Base-by-base conservation (phyloP, 225 moss, liverwort and hornwort genomes). In the Antitrichia curtipendula region DNA sequence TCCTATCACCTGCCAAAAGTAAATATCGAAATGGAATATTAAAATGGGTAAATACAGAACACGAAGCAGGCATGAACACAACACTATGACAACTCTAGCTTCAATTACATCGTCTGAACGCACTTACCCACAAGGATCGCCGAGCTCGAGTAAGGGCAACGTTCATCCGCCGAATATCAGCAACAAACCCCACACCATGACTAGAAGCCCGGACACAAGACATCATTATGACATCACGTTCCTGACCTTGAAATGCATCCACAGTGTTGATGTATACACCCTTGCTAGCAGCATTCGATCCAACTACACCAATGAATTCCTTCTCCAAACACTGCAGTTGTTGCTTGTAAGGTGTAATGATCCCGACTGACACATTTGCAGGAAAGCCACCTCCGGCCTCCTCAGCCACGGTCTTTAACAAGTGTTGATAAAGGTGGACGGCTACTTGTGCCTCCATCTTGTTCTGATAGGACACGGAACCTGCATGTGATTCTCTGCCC, bases 211-310 rank as follows among this genome's bases (percentile, higher is more conserved):
- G 93, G 50, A 99, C 99, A 88, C 99, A 99, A 58, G 99, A 99
- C 99, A 99, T 99, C 91, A 99, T 95, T 58, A 99, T 99, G n/a
- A 99, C 96, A 68, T 99, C 99, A 47, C 99, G 95, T 90, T 99
- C 99, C 75, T 99, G 99, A 21, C 99, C 99, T 92, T 99, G 99
- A 84, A 99, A 99, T 47, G 99, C 97, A 93, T 99, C 99, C 73
- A 99, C 99, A 23, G 99, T 99, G 74, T 99, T 99, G 49, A 99
- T 97, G 83, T 99, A 97, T 27, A 99, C 99, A 25, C 96, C 96
- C 92, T 97, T 97, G 74, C 94, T 94, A 62, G 95, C 93, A 75
- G 99, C 95, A 83, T 95, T 97, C 36, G 92, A 89, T 58, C 97
- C 99, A 50, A 99, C 93, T 9, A 94, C 85, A n/a, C 89, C 74